phyloP scores from a whole-genome alignment of 164 flowering plant species.

The Umbilicus rupestris region DNA sequence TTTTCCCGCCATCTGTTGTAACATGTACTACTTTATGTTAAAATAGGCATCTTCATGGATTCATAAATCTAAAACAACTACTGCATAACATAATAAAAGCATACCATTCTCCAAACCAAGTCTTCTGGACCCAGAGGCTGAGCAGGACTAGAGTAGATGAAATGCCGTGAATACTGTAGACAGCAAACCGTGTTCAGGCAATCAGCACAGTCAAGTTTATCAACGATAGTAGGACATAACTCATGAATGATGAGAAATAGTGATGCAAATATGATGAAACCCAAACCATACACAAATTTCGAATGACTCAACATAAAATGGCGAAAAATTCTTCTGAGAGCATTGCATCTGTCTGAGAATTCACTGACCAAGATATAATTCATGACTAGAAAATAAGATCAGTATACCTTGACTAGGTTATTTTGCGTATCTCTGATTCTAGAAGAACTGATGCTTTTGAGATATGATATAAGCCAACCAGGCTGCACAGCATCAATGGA shows the following conservation, averaged over 20 bases:
- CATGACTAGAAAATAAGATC: background rate
- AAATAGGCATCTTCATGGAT: too few species aligned
- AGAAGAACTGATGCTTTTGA: conserved; percentile 38
- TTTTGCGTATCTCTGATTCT: conserved; percentile 47
- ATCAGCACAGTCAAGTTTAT: background rate
- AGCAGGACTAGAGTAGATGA: conserved; percentile 81
- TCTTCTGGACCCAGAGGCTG: conserved; percentile 90
- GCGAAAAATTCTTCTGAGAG: too few species aligned
- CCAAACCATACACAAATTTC: too few species aligned
- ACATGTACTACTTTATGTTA: background rate
- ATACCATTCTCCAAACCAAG: conserved; percentile 91
- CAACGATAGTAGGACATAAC: too few species aligned
- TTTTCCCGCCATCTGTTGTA: conserved; percentile 74
- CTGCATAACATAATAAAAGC: conserved; percentile 12
- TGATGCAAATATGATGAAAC: background rate
- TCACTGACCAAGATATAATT: background rate
- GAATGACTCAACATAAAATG: background rate
- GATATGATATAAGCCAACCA: conserved; percentile 67
- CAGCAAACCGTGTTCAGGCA: conserved; percentile 5
- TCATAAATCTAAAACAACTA: background rate
- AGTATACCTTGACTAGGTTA: conserved; percentile 64
- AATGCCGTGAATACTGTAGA: conserved; percentile 73
- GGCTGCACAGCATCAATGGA: conserved; percentile 78
- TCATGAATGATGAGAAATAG: too few species aligned
- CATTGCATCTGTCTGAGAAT: background rate